Evolutionary conservation across 1,284 basidiomycete genomes (phyloP), one percentile per base, ranked within the genome.

Genomic region (Vanrija sp.): DNA sequence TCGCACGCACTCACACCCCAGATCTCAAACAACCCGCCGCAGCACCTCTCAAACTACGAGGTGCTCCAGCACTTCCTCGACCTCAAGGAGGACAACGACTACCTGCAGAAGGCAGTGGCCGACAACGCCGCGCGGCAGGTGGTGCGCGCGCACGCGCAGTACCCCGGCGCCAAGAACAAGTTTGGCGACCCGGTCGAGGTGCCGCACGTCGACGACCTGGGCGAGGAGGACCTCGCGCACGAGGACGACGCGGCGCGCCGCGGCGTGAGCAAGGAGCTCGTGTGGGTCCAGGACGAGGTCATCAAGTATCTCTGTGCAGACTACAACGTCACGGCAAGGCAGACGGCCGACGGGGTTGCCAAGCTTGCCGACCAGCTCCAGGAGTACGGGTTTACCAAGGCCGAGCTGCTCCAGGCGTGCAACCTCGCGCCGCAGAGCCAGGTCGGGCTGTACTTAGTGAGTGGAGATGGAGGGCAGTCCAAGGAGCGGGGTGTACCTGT

Each of bases 281-380:
- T 91, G 50, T 95, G 91, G 14, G 81, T 95, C 39, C 88, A 93
- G 68, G 85, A 93, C 57, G 88, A 96, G 82, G 90, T 90, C 66
- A 59, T 94, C 38, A 83, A 86, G 54, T 88, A 93, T 69, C 84
- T 97, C 24, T 73, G 70, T 42, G 60, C 66, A 14, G 63, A 65
- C 36, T 61, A 63, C 47, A 67, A 60, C 16, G 85, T 88, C 5
- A 87, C 85, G 0, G 72, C 77, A 0, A 73, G 79, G 15, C 92
- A 96, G 72, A 84, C 82, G 1, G 78, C 81, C 0, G 80, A 82
- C 39, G 81, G 83, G 14, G 84, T 96, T 49, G 73, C 81, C 1
- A 78, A 79, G 47, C 83, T 96, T 15, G 82, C 87, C 14, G 82
- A 84, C 57, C 77, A 77, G 36, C 82, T 96, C 12, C 81, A 82